These are phyloP conservation scores for Malus asiatica DNA, from an alignment of 306 rosid species.

Conservation along the genomic window DNA sequence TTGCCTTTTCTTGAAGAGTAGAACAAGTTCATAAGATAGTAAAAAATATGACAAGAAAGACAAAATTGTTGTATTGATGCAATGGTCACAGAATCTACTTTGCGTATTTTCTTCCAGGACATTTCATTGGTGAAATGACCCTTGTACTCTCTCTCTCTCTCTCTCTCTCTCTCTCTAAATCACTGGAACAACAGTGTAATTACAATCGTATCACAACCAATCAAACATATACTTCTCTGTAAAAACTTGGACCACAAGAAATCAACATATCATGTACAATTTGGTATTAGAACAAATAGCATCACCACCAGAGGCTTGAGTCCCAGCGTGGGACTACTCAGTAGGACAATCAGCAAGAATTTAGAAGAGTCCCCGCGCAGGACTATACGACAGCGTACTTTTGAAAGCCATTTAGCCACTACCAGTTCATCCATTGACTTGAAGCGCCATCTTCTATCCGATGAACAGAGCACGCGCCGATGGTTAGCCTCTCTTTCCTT, in stretches of 20 bases:
- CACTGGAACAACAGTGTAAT: constrained; percentile 5
- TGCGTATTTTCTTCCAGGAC: not conserved
- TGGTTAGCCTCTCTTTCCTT: not conserved
- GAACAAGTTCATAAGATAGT: not conserved
- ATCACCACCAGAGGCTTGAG: not conserved
- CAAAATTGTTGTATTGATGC: constrained; percentile 12
- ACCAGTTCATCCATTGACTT: not conserved
- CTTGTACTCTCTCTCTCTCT: not conserved
- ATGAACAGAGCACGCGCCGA: not conserved
- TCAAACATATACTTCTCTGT: constrained; percentile 21
- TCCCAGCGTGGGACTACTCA: not conserved
- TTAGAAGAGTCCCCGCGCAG: not conserved
- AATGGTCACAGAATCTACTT: not conserved
- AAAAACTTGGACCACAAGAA: constrained; percentile 10
- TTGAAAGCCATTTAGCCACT: not conserved
- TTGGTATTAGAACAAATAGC: constrained; percentile 15
- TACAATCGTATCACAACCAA: constrained; percentile 24
- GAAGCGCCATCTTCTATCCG: constrained; percentile 20
- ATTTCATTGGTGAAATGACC: not conserved
- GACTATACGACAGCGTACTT: not conserved
- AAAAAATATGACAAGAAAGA: not conserved
- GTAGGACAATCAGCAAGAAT: not conserved
- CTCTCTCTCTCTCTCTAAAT: not conserved
- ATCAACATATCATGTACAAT: constrained; percentile 45
- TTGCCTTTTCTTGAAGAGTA: too few species aligned